Evolutionary conservation across 1,284 basidiomycete genomes (phyloP), one percentile per base, ranked within the genome.

Genomic region (Malassezia obtusa): DNA sequence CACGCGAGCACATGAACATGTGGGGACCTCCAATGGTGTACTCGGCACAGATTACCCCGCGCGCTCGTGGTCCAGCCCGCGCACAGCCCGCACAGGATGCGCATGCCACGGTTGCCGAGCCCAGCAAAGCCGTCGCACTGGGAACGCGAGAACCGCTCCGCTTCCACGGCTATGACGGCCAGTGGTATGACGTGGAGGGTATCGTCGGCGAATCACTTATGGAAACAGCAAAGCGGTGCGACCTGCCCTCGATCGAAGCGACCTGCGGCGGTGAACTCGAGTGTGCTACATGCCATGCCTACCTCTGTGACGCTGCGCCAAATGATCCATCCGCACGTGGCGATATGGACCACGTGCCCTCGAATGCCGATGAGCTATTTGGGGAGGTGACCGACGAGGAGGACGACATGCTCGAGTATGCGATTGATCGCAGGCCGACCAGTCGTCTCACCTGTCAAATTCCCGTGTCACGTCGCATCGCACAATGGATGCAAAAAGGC

Each of bases 241-340:
- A 63, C 32, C 52, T 71, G 1, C 67, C 65, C 0, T 52, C 52
- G 19, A 71, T 73, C 35, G 61, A 72, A 28, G 72, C 72, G 1
- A 73, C 72, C 2, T 74, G 72, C 39, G 69, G 62, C 25, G 70
- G 69, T 3, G 51, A 59, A 40, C 64, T 63, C 50, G 68, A 74
- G 47, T 74, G 69, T 47, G 68, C 55, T 62, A 69, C 52, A 48
- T 74, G 36, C 49, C 60, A 62, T 52, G 60, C 58, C 17, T 62
- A 67, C 36, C 25, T 74, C 12, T 56, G 53, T 19, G 45, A 50
- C 53, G 17, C 62, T 51, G 8, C 53, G 52, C 45, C 44, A 51
- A 53, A 57, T 14, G 21, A 45, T 4, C 40, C 55, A 10, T 30
- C 40, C 4, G 49, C 43, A 22, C 39, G 36, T 17, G 55, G 48